phyloP scores from a whole-genome alignment of 106 monocot species.

The Dioscorea dumetorum region DNA sequence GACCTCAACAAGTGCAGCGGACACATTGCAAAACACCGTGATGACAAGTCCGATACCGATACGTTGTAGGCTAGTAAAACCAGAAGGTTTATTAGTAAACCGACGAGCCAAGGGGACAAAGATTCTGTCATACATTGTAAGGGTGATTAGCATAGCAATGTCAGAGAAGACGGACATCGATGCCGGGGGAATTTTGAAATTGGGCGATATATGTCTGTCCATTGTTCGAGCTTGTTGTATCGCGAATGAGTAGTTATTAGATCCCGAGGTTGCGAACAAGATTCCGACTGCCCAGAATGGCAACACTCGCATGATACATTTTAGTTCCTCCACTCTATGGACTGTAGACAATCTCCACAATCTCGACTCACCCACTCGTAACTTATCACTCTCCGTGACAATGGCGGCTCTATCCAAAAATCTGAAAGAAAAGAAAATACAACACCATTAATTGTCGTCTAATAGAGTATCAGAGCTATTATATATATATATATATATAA shows the following conservation, averaged over 20 bases:
- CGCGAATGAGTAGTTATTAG: conserved; percentile 55
- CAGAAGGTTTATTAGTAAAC: conserved; percentile 29
- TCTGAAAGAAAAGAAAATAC: conserved; percentile 9
- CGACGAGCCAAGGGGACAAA: conserved; percentile 45
- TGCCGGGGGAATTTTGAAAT: conserved; percentile 52
- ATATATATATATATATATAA: too few species aligned
- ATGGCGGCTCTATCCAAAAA: conserved; percentile 59
- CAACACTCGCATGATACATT: conserved; percentile 50
- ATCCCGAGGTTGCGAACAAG: conserved; percentile 24
- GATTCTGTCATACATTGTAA: conserved; percentile 45
- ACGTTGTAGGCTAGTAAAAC: conserved; percentile 55
- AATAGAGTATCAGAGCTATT: too few species aligned
- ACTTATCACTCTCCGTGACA: conserved; percentile 28
- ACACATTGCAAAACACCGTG: conserved; percentile 27
- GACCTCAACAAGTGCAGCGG: conserved; percentile 36
- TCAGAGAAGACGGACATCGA: conserved; percentile 44
- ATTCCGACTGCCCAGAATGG: conserved; percentile 59
- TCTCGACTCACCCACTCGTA: conserved; percentile 9
- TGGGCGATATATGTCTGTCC: conserved; percentile 41
- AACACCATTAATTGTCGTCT: too few species aligned
- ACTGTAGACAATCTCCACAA: conserved; percentile 55
- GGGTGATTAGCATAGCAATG: conserved; percentile 27
- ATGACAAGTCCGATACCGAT: conserved; percentile 51
- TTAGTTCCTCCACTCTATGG: conserved; percentile 65
- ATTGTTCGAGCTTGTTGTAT: conserved; percentile 55